Percentiles rank a stretch among this genome's conserved stretches.
phyloP scores from a whole-genome alignment of 2,329 filamentous ascomycete genomes.

The Rosellinia necatrix region DNA sequence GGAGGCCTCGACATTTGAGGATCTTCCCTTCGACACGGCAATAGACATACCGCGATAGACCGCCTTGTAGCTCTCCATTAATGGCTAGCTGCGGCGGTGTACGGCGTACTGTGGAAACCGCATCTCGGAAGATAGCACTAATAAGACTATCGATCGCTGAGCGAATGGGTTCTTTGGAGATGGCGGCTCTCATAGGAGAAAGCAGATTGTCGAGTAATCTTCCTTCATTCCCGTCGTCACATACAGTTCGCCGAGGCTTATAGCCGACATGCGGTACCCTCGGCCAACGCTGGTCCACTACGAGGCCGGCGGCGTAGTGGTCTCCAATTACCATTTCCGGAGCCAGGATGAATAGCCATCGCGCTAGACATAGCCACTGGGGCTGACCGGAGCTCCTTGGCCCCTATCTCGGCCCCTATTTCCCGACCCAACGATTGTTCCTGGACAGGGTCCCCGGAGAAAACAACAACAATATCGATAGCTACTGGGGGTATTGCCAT shows the following conservation, averaged over 20 bases:
- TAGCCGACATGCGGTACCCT: conserved; percentile 3
- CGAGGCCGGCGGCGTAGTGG: background rate
- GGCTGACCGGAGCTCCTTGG: background rate
- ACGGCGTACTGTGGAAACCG: too few species aligned
- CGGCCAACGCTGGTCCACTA: background rate
- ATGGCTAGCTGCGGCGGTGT: too few species aligned
- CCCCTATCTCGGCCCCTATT: background rate
- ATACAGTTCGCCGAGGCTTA: conserved; percentile 1
- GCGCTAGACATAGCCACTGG: background rate
- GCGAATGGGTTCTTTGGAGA: too few species aligned
- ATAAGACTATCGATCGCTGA: too few species aligned
- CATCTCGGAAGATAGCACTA: too few species aligned
- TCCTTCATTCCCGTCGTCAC: background rate
- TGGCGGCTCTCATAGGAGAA: too few species aligned
- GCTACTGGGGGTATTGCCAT: conserved; percentile 3
- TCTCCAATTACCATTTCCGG: background rate
- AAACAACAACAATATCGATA: background rate
- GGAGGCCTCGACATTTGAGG: too few species aligned
- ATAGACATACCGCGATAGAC: too few species aligned
- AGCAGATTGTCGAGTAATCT: background rate
- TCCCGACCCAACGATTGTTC: too few species aligned
- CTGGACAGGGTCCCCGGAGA: background rate
- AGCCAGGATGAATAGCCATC: background rate
- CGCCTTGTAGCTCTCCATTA: too few species aligned
- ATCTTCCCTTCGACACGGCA: too few species aligned